Percentiles rank a stretch among this genome's conserved stretches.
Evolutionary conservation across 2,329 filamentous ascomycete genomes (phyloP).

Genomic region (Bertia moriformis): DNA sequence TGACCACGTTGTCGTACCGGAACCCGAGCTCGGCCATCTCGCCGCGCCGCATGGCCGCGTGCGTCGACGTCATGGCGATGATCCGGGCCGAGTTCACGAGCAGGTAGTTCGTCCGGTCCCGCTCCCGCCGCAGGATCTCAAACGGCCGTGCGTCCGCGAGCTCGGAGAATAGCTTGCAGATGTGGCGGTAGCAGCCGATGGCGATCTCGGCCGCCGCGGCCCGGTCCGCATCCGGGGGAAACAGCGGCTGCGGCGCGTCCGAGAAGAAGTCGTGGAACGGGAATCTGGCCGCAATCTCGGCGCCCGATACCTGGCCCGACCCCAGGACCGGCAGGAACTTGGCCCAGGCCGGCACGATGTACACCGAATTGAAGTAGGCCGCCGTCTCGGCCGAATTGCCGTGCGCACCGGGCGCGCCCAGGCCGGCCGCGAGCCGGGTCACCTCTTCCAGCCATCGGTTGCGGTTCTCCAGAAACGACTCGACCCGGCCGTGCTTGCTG

Average conservation of each 20-base stretch:
- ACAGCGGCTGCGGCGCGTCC: slow-evolving; percentile 73
- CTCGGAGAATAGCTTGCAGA: slow-evolving; percentile 80
- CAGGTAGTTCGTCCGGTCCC: slow-evolving; percentile 91
- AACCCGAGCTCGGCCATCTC: slow-evolving; percentile 89
- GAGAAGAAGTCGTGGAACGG: slow-evolving; percentile 82
- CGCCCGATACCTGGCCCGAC: slow-evolving; percentile 35
- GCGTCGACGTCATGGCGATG: slow-evolving; percentile 95
- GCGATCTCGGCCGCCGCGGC: slow-evolving; percentile 62
- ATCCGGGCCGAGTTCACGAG: slow-evolving; percentile 89
- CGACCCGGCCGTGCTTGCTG: slow-evolving; percentile 85
- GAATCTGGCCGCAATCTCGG: slow-evolving; percentile 59
- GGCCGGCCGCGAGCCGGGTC: slow-evolving; percentile 67
- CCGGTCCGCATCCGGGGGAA: slow-evolving; percentile 50
- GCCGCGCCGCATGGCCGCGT: slow-evolving; percentile 82
- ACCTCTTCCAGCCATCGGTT: slow-evolving; percentile 69
- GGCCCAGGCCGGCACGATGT: slow-evolving; percentile 75
- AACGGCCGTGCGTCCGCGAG: slow-evolving; percentile 88
- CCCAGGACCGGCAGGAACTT: slow-evolving; percentile 60
- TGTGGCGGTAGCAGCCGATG: slow-evolving; percentile 73
- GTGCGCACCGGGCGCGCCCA: slow-evolving; percentile 83
- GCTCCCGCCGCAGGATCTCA: slow-evolving; percentile 75
- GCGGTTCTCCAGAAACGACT: slow-evolving; percentile 85
- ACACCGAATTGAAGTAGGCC: slow-evolving; percentile 88
- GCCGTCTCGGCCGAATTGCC: slow-evolving; percentile 92
- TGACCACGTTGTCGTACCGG: slow-evolving; percentile 91